Evolutionary conservation across 345 rosid species (phyloP), one percentile per base, ranked within the genome.

Genomic region (Cardiospermum halicacabum): DNA sequence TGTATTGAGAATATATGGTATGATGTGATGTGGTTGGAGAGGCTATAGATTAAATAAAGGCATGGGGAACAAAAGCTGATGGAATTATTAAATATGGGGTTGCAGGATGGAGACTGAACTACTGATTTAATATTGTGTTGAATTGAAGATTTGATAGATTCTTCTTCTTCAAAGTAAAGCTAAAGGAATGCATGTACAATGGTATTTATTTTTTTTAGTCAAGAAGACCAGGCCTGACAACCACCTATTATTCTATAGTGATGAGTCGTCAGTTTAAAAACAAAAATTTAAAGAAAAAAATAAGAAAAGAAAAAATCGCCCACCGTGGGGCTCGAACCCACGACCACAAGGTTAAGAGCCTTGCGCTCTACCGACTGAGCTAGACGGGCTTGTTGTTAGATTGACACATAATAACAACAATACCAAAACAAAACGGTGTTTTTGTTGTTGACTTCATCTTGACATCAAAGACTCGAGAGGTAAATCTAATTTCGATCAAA

Each of bases 261-360:
- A n/a, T n/a, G n/a, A n/a, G n/a, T n/a, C n/a, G n/a, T n/a, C n/a
- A n/a, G n/a, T n/a, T n/a, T n/a, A n/a, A n/a, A n/a, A 32, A 32
- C 9, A 32, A 0, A 32, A 0, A 32, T 32, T 32, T 32, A 0
- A 32, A 32, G 9, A 32, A 4, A 32, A 32, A 32, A 32, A 32
- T 4, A 2, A 32, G 2, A 32, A 34, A 7, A 4, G 57, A 7
- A 9, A 27, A 53, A 53, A 3, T 4, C 77, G 77, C 71, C 85
- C 74, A 78, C 74, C 83, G 74, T 72, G 75, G 83, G 79, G 71
- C 70, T 77, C 76, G 74, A 75, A 77, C 77, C 80, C 82, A 77
- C 75, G 75, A 81, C 89, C 78, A 77, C 80, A 75, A 72, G 77
- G 82, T 81, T 77, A 77, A 77, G 78, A 77, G 79, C 80, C 81